phyloP scores from a whole-genome alignment of 306 rosid species.

The Sechiopsis laciniata region DNA sequence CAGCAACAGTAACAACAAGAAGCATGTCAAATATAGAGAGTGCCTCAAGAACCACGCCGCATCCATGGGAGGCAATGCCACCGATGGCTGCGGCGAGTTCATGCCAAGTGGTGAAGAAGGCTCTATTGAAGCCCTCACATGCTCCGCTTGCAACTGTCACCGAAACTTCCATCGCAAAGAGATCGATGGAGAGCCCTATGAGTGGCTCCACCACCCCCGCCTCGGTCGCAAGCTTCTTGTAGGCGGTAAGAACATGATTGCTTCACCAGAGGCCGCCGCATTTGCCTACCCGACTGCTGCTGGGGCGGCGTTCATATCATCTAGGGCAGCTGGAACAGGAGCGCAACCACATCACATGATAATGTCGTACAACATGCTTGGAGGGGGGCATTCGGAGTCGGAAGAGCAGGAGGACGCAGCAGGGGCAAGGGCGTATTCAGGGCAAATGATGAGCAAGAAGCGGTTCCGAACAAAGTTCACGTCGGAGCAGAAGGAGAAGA shows the following conservation, averaged over 20 bases:
- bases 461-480: slow-evolving; percentile 36
- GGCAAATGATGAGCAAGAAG: slow-evolving; percentile 16
- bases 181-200: slow-evolving; percentile 21
- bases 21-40: slow-evolving; percentile 51
- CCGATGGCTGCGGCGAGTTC: slow-evolving; percentile 91
- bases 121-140: slow-evolving; percentile 62
- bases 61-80: slow-evolving; percentile 81
- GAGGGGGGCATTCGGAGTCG: slow-evolving; percentile 30
- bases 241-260: too few relatives aligned
- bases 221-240: background rate
- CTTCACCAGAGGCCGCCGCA: too few relatives aligned
- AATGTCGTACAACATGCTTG: slow-evolving; percentile 55
- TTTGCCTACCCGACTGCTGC: slow-evolving; percentile 40
- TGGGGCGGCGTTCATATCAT: slow-evolving; percentile 40
- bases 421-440: background rate
- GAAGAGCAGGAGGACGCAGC: slow-evolving; percentile 53
- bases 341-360: slow-evolving; percentile 48
- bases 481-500: slow-evolving; percentile 31
- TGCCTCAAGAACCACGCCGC: slow-evolving; percentile 94
- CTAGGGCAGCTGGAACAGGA: slow-evolving; percentile 33
- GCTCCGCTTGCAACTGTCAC: slow-evolving; percentile 87
- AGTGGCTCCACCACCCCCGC: slow-evolving; percentile 6
- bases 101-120: slow-evolving; percentile 88
- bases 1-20: background rate
- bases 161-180: slow-evolving; percentile 88